These are phyloP conservation scores for Fusarium brevicatenulatum DNA, from an alignment of 2,329 filamentous ascomycete species.

Conservation along the genomic window DNA sequence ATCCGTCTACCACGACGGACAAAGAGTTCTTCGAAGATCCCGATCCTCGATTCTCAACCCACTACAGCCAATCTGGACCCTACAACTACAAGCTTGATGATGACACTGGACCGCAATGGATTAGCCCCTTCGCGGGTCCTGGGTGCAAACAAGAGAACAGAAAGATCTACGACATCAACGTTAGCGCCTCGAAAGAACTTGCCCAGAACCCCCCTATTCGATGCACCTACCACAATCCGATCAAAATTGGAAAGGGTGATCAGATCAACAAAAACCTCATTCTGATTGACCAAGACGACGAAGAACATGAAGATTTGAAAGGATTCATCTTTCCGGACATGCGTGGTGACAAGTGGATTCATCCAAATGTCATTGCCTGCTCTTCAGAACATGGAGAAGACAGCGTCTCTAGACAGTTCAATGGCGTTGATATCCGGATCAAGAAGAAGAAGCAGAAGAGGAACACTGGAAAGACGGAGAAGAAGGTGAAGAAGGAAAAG, in stretches of 20 bases:
- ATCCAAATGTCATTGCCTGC: fast-evolving
- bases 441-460: neutral
- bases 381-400: neutral
- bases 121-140: neutral
- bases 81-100: neutral
- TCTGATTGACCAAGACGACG: neutral
- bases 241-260: neutral
- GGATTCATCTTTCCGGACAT: neutral
- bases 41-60: too few relatives aligned
- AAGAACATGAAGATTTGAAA: neutral
- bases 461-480: too few relatives aligned
- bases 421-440: neutral
- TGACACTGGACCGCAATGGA: neutral
- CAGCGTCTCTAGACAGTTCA: neutral
- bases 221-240: neutral
- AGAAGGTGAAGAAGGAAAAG: neutral
- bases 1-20: too few relatives aligned
- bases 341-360: neutral
- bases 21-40: too few relatives aligned
- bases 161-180: neutral
- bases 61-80: too few relatives aligned
- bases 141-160: neutral
- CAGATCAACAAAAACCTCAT: neutral
- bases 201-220: neutral
- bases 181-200: neutral